phyloP scores from a whole-genome alignment of 306 rosid genomes.

The Lagenaria siceraria region DNA sequence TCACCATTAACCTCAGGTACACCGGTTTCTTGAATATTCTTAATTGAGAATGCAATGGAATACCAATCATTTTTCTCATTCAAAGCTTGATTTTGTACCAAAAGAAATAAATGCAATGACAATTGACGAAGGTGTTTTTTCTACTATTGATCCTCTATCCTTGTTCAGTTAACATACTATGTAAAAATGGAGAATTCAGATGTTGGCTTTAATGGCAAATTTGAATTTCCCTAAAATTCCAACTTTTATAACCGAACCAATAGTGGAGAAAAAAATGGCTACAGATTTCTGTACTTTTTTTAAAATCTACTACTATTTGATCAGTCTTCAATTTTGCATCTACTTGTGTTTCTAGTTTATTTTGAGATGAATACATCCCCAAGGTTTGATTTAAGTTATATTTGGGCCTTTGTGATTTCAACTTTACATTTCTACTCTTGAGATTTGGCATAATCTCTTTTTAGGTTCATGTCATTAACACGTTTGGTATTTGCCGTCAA shows the following conservation, averaged over 20 bases:
- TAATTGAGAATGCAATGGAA: background rate
- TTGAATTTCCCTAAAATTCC: background rate
- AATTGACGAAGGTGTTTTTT: background rate
- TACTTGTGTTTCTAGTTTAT: background rate
- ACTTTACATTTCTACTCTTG: too few relatives aligned
- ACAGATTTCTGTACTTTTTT: too few relatives aligned
- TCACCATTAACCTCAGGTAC: conserved; percentile 53
- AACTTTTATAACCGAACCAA: too few relatives aligned
- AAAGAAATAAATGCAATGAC: background rate
- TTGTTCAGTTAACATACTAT: background rate
- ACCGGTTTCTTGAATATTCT: conserved; percentile 9
- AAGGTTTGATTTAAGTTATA: too few relatives aligned
- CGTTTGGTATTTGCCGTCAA: too few relatives aligned
- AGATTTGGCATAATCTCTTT: too few relatives aligned
- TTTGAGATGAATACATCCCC: background rate
- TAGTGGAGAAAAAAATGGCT: too few relatives aligned
- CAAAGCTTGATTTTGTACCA: background rate
- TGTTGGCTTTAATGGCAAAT: background rate
- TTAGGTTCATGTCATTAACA: too few relatives aligned
- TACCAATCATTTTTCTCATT: background rate
- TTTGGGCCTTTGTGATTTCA: too few relatives aligned
- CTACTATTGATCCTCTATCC: background rate
- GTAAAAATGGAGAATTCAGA: background rate
- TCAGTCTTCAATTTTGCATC: background rate
- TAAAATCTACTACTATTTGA: background rate